Base-by-base conservation (phyloP, 192 early-diverging fungal genomes). In the Coemansia sp. region DNA sequence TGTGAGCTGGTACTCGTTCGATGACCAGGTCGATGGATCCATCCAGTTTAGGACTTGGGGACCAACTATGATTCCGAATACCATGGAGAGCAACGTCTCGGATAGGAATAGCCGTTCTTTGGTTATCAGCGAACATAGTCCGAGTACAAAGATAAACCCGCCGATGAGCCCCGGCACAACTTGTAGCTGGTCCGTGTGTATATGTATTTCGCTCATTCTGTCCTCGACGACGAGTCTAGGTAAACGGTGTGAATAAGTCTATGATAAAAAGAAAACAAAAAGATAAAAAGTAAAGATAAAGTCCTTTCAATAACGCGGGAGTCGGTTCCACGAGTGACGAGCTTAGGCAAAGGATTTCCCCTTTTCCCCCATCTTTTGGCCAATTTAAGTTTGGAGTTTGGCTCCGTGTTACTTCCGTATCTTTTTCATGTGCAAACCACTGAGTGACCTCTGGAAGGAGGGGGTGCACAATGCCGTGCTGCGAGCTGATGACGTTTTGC, bases 61-160 rank as follows among this genome's bases (percentile, higher is more conserved):
- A 29, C 95, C 94, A 62, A 94, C 76, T n/a, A 92, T 77, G 21
- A 98, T 92, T 4, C 97, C 97, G 58, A 93, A 86, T 12, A 92
- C 70, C 21, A 89, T 90, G 8, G 96, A 89, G 0, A 98, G 90
- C 36, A 98, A 85, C 23, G 90, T 87, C 78, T 92, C 92, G 19
- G 90, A 90, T 44, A 93, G 63, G 61, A 87, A 93, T 29, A 93
- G 70, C 2, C 85, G 84, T 44, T 93, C 89, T 62, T 92, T 93
- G 60, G 88, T 71, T 60, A 90, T 72, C 39, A 89, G 64, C 46
- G 90, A 92, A 38, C 85, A 85, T 1, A 92, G 77, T 5, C 90
- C 90, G 42, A 87, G 88, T 14, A 88, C 46, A 19, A 91, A 77
- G 55, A 91, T 89, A 65, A 92, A 91, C 17, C 89, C 89, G 60